phyloP scores from a whole-genome alignment of 2,329 filamentous ascomycete species.

The Daldinia sp. region DNA sequence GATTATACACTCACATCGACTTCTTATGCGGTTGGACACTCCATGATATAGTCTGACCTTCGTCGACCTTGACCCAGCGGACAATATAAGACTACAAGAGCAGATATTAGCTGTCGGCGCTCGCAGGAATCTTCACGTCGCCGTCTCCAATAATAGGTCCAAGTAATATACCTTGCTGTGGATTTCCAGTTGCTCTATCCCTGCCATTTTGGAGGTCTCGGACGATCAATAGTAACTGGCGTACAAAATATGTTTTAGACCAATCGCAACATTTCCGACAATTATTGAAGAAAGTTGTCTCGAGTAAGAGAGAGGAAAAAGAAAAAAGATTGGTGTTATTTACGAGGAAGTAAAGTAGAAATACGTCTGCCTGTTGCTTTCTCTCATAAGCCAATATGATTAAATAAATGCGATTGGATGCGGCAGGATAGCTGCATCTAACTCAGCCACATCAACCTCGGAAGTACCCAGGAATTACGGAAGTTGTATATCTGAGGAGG shows the following conservation, averaged over 20 bases:
- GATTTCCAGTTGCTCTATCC: conserved; percentile 95
- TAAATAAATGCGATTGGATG: not conserved
- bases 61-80: conserved; percentile 92
- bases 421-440: conserved; percentile 10
- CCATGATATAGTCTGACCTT: conserved; percentile 94
- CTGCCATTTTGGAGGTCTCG: conserved; percentile 70
- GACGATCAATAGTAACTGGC: conserved; percentile 11
- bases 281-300: not conserved
- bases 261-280: conserved; percentile 19
- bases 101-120: conserved; percentile 29
- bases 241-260: conserved; percentile 1
- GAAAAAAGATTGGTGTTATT: not conserved
- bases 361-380: not conserved
- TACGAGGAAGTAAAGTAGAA: not conserved
- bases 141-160: conserved; percentile 1
- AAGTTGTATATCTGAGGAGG: too few relatives aligned
- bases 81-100: conserved; percentile 87
- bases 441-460: conserved; percentile 12
- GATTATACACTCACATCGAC: conserved; percentile 70
- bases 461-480: not conserved
- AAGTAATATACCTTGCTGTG: conserved; percentile 84
- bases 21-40: conserved; percentile 98
- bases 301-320: not conserved
- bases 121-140: not conserved
- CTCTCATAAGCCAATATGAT: not conserved